phyloP scores from a whole-genome alignment of 176 grass and related monocot genomes.

The Aegilops speltoides region DNA sequence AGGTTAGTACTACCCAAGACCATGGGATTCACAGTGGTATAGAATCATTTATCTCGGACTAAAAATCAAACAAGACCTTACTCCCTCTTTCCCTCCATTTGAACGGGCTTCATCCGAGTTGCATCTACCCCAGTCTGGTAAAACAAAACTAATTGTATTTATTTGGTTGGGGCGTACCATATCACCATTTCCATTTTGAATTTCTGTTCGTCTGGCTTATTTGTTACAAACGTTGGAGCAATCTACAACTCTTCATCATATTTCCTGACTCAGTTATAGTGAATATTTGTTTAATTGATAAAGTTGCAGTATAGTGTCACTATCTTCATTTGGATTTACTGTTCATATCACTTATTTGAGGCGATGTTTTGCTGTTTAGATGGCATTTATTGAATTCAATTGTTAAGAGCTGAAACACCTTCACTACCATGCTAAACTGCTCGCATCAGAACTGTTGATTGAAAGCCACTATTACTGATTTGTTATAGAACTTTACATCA shows the following conservation, averaged over 20 bases:
- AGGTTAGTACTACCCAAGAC: neutral
- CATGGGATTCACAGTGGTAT: neutral
- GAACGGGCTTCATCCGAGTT: neutral
- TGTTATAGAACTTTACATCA: neutral
- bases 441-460: neutral
- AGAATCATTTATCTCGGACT: neutral
- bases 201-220: neutral
- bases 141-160: neutral
- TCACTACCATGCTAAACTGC: neutral
- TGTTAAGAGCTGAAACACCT: neutral
- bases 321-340: neutral
- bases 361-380: no score
- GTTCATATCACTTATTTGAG: no score
- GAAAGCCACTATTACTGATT: neutral
- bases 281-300: neutral
- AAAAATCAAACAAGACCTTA: neutral
- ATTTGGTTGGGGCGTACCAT: neutral
- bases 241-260: neutral
- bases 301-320: neutral
- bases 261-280: neutral
- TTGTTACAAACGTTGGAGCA: neutral
- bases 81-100: neutral
- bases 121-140: neutral
- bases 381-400: neutral
- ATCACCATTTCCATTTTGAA: neutral